Evolutionary conservation across 1,139 yeast species (phyloP).

Genomic region (Hansenula lynferdii): DNA sequence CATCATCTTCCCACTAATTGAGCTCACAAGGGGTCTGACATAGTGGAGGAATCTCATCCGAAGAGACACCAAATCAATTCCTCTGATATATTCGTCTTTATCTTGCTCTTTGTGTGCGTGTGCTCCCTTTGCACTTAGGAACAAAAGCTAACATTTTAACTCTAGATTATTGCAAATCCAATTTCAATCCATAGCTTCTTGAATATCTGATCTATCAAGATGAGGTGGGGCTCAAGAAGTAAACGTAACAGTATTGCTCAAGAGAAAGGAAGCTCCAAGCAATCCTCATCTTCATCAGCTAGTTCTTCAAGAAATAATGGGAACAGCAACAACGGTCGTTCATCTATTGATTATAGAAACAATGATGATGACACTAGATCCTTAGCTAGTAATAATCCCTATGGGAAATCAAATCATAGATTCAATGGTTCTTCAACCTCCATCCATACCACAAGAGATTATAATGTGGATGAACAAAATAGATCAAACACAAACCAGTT

Average conservation of each 20-base stretch:
- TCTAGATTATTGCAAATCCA: too few species aligned
- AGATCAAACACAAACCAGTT: background rate
- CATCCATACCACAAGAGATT: background rate
- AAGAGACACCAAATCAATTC: too few species aligned
- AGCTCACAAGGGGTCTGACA: too few species aligned
- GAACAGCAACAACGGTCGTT: conserved; percentile 2
- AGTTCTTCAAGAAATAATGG: background rate
- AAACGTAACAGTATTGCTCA: conserved; percentile 24
- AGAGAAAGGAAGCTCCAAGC: conserved; percentile 7
- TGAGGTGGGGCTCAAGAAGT: conserved; percentile 23
- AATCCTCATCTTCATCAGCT: conserved; percentile 3
- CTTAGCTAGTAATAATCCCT: too few species aligned
- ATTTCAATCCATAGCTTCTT: too few species aligned
- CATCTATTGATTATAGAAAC: background rate
- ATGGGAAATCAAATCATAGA: background rate
- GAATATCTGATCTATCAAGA: too few species aligned
- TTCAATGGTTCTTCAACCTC: conserved; percentile 1
- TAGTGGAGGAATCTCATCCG: too few species aligned
- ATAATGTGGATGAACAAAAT: background rate
- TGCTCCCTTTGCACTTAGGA: too few species aligned
- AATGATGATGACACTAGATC: background rate
- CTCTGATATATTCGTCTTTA: too few species aligned
- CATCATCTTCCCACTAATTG: too few species aligned
- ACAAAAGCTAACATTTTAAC: too few species aligned
- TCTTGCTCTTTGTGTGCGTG: too few species aligned